These are phyloP conservation scores for Aspergillus tanneri DNA, from an alignment of 2,329 filamentous ascomycete genomes.

Conservation along the genomic window DNA sequence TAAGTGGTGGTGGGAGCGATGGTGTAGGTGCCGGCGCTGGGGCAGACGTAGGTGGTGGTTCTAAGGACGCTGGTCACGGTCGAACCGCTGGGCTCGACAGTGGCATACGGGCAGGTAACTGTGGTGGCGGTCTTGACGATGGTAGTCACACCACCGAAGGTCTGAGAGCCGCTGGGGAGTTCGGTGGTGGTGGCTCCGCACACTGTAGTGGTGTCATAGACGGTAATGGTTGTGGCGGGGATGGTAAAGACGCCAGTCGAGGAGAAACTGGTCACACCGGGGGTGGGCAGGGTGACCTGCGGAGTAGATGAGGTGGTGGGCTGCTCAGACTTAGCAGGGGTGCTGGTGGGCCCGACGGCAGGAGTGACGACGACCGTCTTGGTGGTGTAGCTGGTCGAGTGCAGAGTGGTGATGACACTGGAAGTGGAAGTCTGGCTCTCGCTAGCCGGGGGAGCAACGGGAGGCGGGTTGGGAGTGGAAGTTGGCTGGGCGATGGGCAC, in stretches of 20 bases:
- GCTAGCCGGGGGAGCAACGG: constrained; percentile 22
- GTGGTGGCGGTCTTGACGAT: constrained; percentile 66
- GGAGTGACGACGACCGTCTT: constrained; percentile 36
- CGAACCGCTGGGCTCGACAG: constrained; percentile 57
- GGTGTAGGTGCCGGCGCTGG: constrained; percentile 71
- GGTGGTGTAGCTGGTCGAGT: constrained; percentile 41
- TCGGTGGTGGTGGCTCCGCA: constrained; percentile 62
- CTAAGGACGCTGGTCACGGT: constrained; percentile 66
- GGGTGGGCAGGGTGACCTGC: constrained; percentile 46
- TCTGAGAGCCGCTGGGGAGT: constrained; percentile 65
- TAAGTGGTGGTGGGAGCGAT: constrained; percentile 67
- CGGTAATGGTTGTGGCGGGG: constrained; percentile 68
- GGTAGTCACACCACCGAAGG: constrained; percentile 70
- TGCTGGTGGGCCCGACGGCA: constrained; percentile 8
- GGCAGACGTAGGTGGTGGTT: constrained; percentile 72
- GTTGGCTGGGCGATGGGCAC: constrained; percentile 32
- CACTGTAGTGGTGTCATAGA: constrained; percentile 67
- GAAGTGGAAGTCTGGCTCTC: constrained; percentile 23
- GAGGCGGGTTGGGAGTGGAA: neutral
- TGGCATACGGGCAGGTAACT: constrained; percentile 68
- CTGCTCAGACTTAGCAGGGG: neutral
- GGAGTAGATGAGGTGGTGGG: constrained; percentile 26
- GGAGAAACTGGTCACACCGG: constrained; percentile 54
- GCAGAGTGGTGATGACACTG: constrained; percentile 35
- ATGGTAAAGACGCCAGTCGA: constrained; percentile 73